phyloP scores from a whole-genome alignment of 352 stramenopile genomes.

The Blastocystis sp. region DNA sequence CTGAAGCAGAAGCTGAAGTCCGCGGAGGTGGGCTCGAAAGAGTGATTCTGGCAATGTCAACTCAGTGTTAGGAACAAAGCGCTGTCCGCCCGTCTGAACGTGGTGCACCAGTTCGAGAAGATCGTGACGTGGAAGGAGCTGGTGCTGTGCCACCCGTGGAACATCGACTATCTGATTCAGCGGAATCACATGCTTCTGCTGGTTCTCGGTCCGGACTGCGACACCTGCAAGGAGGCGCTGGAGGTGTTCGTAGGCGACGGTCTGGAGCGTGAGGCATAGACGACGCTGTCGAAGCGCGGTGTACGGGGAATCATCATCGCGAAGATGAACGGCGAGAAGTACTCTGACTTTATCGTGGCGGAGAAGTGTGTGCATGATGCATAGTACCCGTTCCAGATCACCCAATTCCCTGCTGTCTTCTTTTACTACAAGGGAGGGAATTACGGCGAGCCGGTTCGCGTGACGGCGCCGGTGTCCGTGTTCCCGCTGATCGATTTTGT shows the following conservation, averaged over 20 bases:
- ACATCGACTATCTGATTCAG: constrained; percentile 31
- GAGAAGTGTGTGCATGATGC: not conserved
- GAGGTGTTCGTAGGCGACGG: constrained; percentile 22
- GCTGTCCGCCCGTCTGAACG: constrained; percentile 41
- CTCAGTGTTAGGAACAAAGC: constrained; percentile 45
- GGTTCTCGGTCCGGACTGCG: not conserved
- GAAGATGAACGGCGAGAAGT: constrained; percentile 14
- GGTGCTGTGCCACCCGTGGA: constrained; percentile 28
- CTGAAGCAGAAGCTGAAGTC: constrained; percentile 30
- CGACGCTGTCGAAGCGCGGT: constrained; percentile 30
- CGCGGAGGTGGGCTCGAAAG: constrained; percentile 8
- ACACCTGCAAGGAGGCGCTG: constrained; percentile 4
- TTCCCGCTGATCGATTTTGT: constrained; percentile 29
- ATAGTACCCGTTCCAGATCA: constrained; percentile 37
- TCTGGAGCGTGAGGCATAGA: not conserved
- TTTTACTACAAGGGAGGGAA: constrained; percentile 50
- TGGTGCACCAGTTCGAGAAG: constrained; percentile 65
- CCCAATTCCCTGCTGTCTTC: not conserved
- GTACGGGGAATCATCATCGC: constrained; percentile 31
- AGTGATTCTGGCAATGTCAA: not conserved
- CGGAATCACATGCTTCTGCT: constrained; percentile 59
- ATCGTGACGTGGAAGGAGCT: constrained; percentile 30
- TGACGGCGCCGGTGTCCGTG: constrained; percentile 13
- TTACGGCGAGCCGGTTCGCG: not conserved
- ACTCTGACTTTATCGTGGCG: constrained; percentile 34